Evolutionary conservation across 73 alveolate species (phyloP).

Genomic region (Loxodes magnus): DNA sequence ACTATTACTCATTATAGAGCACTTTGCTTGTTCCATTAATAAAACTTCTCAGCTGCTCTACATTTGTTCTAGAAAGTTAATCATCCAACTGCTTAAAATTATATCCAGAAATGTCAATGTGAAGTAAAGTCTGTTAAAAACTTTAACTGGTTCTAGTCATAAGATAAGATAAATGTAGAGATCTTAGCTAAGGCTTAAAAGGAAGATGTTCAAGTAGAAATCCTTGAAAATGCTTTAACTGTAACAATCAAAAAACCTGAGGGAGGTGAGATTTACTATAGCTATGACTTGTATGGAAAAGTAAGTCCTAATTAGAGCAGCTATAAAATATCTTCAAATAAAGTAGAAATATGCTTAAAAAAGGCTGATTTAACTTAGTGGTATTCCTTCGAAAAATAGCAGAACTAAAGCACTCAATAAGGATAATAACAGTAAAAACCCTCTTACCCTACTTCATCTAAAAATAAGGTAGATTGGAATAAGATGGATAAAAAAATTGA

Average conservation of each 20-base stretch:
- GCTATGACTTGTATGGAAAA: slow-evolving; percentile 38
- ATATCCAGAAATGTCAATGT: slow-evolving; percentile 4
- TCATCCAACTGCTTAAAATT: not conserved
- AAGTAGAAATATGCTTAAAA: slow-evolving; percentile 64
- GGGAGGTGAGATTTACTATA: not conserved
- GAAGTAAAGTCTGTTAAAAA: not conserved
- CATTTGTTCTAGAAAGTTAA: not conserved
- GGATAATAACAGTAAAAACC: too few species aligned
- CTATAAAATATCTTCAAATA: slow-evolving; percentile 41
- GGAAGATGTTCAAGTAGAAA: slow-evolving; percentile 1
- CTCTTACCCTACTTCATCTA: slow-evolving; percentile 81
- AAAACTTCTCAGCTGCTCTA: slow-evolving; percentile 5
- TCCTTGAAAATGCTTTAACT: not conserved
- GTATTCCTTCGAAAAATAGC: slow-evolving; percentile 22
- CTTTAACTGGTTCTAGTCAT: slow-evolving; percentile 8
- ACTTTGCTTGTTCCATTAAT: not conserved
- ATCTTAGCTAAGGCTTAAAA: not conserved
- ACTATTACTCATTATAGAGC: too few species aligned
- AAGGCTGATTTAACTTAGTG: slow-evolving; percentile 59
- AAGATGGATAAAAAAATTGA: slow-evolving; percentile 84
- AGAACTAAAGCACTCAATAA: not conserved
- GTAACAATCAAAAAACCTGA: not conserved
- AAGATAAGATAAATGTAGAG: not conserved
- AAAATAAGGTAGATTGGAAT: slow-evolving; percentile 75
- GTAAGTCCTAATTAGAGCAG: slow-evolving; percentile 48